phyloP scores from a whole-genome alignment of 441 rosid species.

The Pelargonium fulgidum region DNA sequence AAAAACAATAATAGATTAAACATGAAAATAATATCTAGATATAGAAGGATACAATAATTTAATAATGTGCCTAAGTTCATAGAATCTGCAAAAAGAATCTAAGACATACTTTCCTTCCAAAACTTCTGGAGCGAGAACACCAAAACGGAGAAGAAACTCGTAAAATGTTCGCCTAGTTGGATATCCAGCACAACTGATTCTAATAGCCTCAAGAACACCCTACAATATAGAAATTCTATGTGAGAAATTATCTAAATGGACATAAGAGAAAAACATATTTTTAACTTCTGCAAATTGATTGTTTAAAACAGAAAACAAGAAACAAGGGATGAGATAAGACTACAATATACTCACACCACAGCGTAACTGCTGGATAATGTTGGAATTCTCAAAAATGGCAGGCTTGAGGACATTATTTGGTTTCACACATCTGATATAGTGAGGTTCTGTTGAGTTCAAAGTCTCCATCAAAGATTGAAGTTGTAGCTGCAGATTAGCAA shows the following conservation, averaged over 20 bases:
- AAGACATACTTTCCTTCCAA: slow-evolving; percentile 91
- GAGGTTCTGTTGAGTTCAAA: slow-evolving; percentile 92
- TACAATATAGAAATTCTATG: slow-evolving; percentile 21
- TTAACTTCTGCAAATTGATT: slow-evolving; percentile 10
- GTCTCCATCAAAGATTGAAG: slow-evolving; percentile 99
- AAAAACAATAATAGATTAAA: slow-evolving; percentile 9
- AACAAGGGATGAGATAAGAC: slow-evolving; percentile 18
- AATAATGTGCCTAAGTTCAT: not conserved
- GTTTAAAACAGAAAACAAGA: slow-evolving; percentile 12
- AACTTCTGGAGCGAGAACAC: slow-evolving; percentile 96
- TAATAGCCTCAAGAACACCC: slow-evolving; percentile 99
- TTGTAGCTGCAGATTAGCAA: slow-evolving; percentile 64
- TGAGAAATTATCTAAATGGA: slow-evolving; percentile 16
- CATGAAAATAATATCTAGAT: not conserved
- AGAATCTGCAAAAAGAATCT: slow-evolving; percentile 5
- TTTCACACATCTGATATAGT: slow-evolving; percentile 99
- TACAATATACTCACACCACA: slow-evolving; percentile 84
- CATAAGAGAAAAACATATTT: slow-evolving; percentile 8
- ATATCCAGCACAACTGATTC: slow-evolving; percentile 99
- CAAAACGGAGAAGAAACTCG: slow-evolving; percentile 96
- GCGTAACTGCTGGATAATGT: slow-evolving; percentile 93
- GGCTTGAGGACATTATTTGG: slow-evolving; percentile 98
- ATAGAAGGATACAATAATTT: slow-evolving; percentile 12
- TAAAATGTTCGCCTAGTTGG: slow-evolving; percentile 95
- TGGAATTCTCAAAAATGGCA: slow-evolving; percentile 86